Base-by-base conservation (phyloP, 768 basidiomycete genomes). In the Boletus bicolor region DNA sequence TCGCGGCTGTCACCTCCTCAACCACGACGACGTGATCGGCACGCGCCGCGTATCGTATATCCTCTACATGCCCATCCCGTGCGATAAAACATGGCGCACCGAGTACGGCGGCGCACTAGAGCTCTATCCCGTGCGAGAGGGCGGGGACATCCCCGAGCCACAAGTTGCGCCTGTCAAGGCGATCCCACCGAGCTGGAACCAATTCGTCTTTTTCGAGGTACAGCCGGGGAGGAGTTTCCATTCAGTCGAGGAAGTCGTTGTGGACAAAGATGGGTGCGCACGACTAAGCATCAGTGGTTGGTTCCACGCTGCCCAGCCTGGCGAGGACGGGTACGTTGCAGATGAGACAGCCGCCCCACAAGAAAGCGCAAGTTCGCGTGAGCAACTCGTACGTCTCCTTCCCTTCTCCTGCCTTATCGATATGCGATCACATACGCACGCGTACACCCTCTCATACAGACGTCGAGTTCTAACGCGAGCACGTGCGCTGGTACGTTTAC, bases 21-120 rank as follows among this genome's bases (percentile, higher is more conserved):
- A 96, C 72, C 96, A 98, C 77, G 96, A 98, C 84, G 96, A 98
- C 71, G 95, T 96, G 26, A 98, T 98, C 67, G 93, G 93, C 57
- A 83, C 93, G 8, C 87, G 96, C 26, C 84, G 93, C 41, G 89
- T 98, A 51, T 95, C 92, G 1, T 98, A 96, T 76, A 96, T 98
- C 73, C 85, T 98, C 47, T 98, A 98, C 75, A 89, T 98, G 81
- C 95, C 95, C 19, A 79, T 87, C 59, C 86, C 88, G 28, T 73
- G 79, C 68, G 81, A 80, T 64, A 77, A 84, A 56, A 77, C 83
- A 44, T 98, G 96, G 96, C 81, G 88, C 67, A 80, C 83, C 43
- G 86, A 89, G 57, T 97, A 89, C 85, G 96, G 96, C 35, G 96
- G 96, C 28, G 89, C 94, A 4, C 81, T 98, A 44, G 96, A 98